Evolutionary conservation across 1,284 basidiomycete genomes (phyloP).

Genomic region (Rhodotorula sp.): DNA sequence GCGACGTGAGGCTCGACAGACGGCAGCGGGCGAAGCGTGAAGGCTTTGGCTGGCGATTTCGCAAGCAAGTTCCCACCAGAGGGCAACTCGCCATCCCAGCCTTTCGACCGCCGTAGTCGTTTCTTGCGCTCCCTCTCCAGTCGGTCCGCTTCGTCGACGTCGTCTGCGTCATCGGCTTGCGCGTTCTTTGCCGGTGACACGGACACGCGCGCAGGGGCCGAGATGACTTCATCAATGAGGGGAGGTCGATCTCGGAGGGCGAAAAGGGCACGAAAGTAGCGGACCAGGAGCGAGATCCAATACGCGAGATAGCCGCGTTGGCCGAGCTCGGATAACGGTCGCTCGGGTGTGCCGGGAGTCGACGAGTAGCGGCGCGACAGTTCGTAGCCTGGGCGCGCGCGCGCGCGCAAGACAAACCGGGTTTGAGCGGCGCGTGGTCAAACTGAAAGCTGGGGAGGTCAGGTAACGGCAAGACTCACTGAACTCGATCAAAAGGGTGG

Average conservation of each 20-base stretch:
- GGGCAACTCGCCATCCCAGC: constrained; percentile 28
- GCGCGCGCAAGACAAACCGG: constrained; percentile 6
- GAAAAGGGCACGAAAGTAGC: constrained; percentile 59
- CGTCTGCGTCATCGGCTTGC: background rate
- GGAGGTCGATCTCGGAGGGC: constrained; percentile 21
- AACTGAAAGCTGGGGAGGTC: background rate
- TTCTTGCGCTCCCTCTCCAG: constrained; percentile 5
- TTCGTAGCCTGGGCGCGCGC: constrained; percentile 68
- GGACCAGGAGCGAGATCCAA: constrained; percentile 81
- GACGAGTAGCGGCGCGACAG: constrained; percentile 73
- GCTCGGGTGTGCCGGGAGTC: constrained; percentile 81
- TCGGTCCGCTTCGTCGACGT: too few species aligned
- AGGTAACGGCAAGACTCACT: constrained; percentile 58
- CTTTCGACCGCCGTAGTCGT: constrained; percentile 11
- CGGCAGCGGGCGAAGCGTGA: constrained; percentile 18
- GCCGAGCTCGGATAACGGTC: constrained; percentile 89
- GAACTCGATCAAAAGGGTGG: constrained; percentile 96
- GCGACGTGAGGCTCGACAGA: background rate
- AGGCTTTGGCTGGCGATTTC: constrained; percentile 11
- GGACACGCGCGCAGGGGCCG: background rate
- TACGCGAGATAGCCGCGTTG: constrained; percentile 85
- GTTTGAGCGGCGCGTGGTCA: background rate
- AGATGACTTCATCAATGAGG: constrained; percentile 17
- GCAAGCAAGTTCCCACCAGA: constrained; percentile 6
- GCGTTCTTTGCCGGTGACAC: constrained; percentile 2